A percentile compares a stretch with the other conserved stretches of the same genome.
Evolutionary conservation across 2,329 filamentous ascomycete species (phyloP).

Genomic region (Talaromyces sp.): DNA sequence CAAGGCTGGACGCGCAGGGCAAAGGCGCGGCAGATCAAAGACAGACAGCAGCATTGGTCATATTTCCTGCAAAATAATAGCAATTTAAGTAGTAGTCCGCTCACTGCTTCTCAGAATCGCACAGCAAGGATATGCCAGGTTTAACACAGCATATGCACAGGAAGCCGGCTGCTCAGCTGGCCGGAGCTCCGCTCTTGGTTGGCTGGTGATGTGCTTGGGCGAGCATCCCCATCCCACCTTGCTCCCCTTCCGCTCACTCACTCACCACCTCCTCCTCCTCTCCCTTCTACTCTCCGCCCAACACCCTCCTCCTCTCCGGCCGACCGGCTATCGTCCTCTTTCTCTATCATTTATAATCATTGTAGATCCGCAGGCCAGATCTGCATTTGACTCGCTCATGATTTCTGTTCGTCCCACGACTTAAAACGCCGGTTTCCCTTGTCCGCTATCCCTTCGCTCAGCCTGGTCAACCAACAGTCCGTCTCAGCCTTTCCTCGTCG

Average conservation of each 20-base stretch:
- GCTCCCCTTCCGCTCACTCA: background rate
- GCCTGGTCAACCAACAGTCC: background rate
- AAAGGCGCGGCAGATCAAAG: background rate
- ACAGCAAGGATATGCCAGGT: background rate
- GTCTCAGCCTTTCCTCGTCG: background rate
- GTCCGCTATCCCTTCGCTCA: background rate
- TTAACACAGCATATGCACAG: background rate
- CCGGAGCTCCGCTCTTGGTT: conserved; percentile 5
- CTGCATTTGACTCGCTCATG: background rate
- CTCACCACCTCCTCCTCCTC: background rate
- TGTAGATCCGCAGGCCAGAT: background rate
- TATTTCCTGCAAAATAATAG: background rate
- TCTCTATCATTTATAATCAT: background rate
- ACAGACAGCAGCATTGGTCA: background rate
- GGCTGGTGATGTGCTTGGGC: conserved; percentile 9
- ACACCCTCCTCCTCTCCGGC: background rate
- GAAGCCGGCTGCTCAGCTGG: conserved; percentile 1
- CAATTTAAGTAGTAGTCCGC: background rate
- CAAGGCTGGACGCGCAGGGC: background rate
- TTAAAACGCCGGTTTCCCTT: background rate
- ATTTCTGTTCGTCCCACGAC: background rate
- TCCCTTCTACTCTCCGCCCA: background rate
- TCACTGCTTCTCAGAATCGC: background rate
- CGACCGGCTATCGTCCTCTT: background rate
- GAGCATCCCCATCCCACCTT: conserved; percentile 13